phyloP scores from a whole-genome alignment of 2,329 filamentous ascomycete genomes.

The Colletotrichum somersetense region DNA sequence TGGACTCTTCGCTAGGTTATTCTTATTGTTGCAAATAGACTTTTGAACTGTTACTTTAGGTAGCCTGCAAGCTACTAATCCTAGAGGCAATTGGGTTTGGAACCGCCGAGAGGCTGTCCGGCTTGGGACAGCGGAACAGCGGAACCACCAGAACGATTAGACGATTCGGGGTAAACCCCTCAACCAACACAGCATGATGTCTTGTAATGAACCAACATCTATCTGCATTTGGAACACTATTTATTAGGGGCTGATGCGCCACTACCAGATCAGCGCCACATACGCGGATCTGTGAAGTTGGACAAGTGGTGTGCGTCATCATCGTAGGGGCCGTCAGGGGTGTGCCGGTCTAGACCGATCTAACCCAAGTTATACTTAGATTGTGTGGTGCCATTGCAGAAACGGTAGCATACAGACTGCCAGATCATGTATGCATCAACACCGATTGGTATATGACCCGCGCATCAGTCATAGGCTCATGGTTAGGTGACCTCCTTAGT shows the following conservation, averaged over 20 bases:
- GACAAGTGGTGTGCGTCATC: constrained; percentile 13
- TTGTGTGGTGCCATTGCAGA: constrained; percentile 16
- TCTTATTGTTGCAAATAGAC: too few species aligned
- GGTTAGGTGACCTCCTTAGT: neutral
- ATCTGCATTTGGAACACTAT: too few species aligned
- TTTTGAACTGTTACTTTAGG: too few species aligned
- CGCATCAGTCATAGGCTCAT: neutral
- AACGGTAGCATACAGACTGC: neutral
- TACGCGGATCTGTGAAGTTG: neutral
- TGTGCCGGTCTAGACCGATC: neutral
- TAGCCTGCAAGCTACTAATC: too few species aligned
- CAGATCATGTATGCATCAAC: neutral
- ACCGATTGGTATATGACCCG: neutral
- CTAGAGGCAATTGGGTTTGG: neutral
- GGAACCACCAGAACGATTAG: neutral
- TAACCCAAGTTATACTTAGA: neutral
- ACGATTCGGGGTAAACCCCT: neutral
- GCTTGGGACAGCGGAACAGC: neutral
- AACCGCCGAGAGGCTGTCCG: neutral
- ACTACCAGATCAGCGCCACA: neutral
- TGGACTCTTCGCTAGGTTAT: too few species aligned
- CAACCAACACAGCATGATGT: neutral
- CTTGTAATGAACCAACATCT: neutral
- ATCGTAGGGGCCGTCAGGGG: neutral
- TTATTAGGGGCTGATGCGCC: neutral